Evolutionary conservation across 2,329 filamentous ascomycete genomes (phyloP), one percentile per base, ranked within the genome.

Genomic region (Emergomyces orientalis): DNA sequence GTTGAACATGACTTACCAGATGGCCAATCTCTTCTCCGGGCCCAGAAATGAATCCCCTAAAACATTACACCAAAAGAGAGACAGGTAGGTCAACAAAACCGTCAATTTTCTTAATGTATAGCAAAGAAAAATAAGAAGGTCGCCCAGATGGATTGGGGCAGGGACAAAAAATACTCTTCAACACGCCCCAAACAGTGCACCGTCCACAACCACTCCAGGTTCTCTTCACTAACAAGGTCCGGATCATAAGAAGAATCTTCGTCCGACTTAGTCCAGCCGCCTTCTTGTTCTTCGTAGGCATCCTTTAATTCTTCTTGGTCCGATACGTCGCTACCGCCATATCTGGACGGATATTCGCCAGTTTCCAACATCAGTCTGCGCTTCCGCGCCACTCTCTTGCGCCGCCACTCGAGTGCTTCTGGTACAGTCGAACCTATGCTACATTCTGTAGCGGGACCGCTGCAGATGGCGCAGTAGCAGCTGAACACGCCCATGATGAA

Each of bases 391-490:
- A 61, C 30, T 52, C 27, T 22, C n/a, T 32, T 61, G n/a, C 39
- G 41, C 27, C 59, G 59, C 59, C 45, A 61, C 30, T 52, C 27
- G 34, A 32, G 59, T 1, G 49, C 25, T n/a, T 4, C 19, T 11
- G 47, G 19, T 25, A 8, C 19, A 8, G 37, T 19, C 14, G 59
- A 43, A n/a, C 59, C 49, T 7, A 56, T 56, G 17, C 49, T 22
- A 30, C 30, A 37, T 17, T 3, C 7, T 8, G 9, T 17, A 25
- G 25, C 37, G 49, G 45, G 17, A 11, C 59, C 59, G 32, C 45
- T 49, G 47, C 59, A 61, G 47, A 61, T 39, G 49, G 59, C 49
- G 32, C 59, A 61, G 34, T 52, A 61, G 32, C n/a, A 52, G 34
- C 22, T n/a, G 3, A n/a, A 27, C 1, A 13, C 3, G 27, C 59